Percentiles rank a stretch among this genome's conserved stretches.
These are phyloP conservation scores for Meyerozyma smithsonii DNA, from an alignment of 1,139 yeast genomes.

Conservation along the genomic window DNA sequence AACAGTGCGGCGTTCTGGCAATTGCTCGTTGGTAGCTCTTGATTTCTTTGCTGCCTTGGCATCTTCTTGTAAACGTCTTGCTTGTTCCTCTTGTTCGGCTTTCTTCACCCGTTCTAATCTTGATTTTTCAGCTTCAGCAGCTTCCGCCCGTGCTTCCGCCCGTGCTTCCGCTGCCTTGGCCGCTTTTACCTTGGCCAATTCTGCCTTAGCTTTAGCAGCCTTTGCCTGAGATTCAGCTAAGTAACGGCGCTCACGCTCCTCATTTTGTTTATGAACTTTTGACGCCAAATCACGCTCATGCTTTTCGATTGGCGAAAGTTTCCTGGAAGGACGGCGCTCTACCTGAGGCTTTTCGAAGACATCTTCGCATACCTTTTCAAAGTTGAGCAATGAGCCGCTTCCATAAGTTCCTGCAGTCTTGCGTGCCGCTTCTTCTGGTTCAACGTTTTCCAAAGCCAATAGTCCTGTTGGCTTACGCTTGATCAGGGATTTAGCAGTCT, in stretches of 20 bases:
- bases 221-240: conserved; percentile 13
- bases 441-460: conserved; percentile 4
- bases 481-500: conserved; percentile 2
- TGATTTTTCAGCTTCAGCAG: conserved; percentile 2
- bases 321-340: not conserved
- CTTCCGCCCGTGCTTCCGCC: conserved; percentile 2
- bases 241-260: conserved; percentile 19
- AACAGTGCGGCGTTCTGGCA: conserved; percentile 14
- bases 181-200: conserved; percentile 8
- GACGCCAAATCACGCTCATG: conserved; percentile 30
- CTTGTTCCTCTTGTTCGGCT: too few species aligned
- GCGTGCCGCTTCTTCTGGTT: conserved; percentile 6
- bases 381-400: conserved; percentile 26
- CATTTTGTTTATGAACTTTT: conserved; percentile 26
- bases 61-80: conserved; percentile 3
- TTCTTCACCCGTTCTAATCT: conserved; percentile 1
- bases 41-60: conserved; percentile 8
- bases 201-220: conserved; percentile 6
- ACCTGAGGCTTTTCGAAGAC: conserved; percentile 6
- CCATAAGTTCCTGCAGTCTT: conserved; percentile 8
- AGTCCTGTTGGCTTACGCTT: conserved; percentile 4
- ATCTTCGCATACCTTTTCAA: conserved; percentile 22
- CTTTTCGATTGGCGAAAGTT: conserved; percentile 12
- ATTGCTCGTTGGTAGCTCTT: conserved; percentile 7
- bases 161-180: conserved; percentile 4